Evolutionary conservation across 768 basidiomycete species (phyloP), one percentile per base, ranked within the genome.

Genomic region (Tulasnella sp.): DNA sequence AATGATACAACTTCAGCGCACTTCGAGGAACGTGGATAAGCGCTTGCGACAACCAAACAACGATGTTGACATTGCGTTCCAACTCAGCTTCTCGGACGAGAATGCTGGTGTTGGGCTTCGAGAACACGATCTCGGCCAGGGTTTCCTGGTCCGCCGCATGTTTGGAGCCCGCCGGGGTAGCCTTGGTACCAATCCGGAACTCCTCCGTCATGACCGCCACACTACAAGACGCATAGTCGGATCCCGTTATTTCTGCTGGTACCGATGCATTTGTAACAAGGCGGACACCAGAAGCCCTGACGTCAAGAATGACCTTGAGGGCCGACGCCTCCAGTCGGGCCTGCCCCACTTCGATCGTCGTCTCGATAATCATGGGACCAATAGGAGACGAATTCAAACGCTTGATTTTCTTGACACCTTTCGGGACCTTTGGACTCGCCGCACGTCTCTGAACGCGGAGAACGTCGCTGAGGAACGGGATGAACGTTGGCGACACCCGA

Each of bases 1-100:
- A 90, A 35, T 76, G 79, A 67, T 86, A 86, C 3, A 88, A 72
- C 14, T 83, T 79, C 29, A 91, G 73, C 27, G 83, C 87, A 62
- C 87, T 91, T 23, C 87, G 82, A 3, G 88, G 88, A 21, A 91
- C 80, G 54, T 75, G 57, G 35, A 60, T 42, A 2, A 58, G 48
- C 9, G 65, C 17, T 2, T 48, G 46, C 2, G 60, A 39, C 8
- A 64, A 48, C 2, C 48, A 49, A 29, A 65, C 21, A 5, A 64
- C 45, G 9, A 54, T 34, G 12, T 56, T 59, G 8, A 57, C 2
- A n/a, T 23, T 36, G 37, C 35, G 34, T n/a, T 37, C 17, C 4
- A n/a, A 21, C 32, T 40, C 29, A 35, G 41, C n/a, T 57, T 57
- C 29, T 48, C 41, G 57, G 0, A n/a, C 19, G 3, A 35, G 21